Base-by-base conservation (phyloP, 352 stramenopile genomes). In the Proteromonas lacertae region DNA sequence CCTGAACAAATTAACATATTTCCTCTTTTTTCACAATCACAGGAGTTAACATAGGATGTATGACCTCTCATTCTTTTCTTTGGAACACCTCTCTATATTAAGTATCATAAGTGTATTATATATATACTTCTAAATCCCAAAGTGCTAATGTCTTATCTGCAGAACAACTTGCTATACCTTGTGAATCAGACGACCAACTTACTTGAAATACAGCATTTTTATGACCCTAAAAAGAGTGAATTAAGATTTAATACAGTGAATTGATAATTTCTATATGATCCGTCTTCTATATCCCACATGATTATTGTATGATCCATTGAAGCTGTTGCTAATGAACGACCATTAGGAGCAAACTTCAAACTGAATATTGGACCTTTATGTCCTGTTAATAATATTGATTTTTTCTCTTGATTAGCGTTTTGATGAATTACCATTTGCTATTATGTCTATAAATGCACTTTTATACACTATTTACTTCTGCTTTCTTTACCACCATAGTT, bases 131-230 rank as follows among this genome's bases (percentile, higher is more conserved):
- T 4, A 52, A 57, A 36, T 79, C 66, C 64, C 66, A 76, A 4
- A 76, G 36, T n/a, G 56, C 65, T 19, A 87, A 47, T 2, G 66
- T 81, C 47, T 83, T 86, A 53, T 90, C 79, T 3, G 76, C 77
- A 35, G 67, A 86, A 14, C 64, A 66, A 5, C 72, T 86, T 17
- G 81, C 56, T 21, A 93, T 37, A 24, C 66, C 59, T 25, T 62
- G 44, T 26, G 60, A 69, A 55, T 87, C 66, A 43, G 71, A 71
- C 6, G 61, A 76, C 65, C 73, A 93, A 36, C 75, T 58, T 8
- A 82, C 52, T 50, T 92, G 67, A 18, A 90, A 41, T 20, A 90
- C 65, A 4, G 77, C 75, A 52, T 91, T 93, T 56, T 89, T 91
- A 52, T 93, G 79, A 16, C 75, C 79, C 64, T 71, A 71, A 88